Base-by-base conservation (phyloP, 2,329 filamentous ascomycete species). In the Aspergillus sp. region DNA sequence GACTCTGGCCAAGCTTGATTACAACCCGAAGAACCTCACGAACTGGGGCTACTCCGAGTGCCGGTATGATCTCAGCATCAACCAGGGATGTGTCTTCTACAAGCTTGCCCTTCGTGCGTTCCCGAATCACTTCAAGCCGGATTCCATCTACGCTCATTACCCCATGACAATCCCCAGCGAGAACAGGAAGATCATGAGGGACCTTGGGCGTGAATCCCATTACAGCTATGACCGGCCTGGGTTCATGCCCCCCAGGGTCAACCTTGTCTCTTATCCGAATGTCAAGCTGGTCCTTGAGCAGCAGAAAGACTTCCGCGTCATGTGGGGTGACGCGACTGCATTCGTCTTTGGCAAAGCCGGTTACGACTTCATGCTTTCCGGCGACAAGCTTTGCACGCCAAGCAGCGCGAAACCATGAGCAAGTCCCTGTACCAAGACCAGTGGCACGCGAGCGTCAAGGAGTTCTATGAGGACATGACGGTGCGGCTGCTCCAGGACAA, bases 41-140 rank as follows among this genome's bases (percentile, higher is more conserved):
- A 86, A 85, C 60, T 93, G 84, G 84, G 85, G 85, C 13, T 89
- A 75, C 63, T 75, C 76, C 34, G 80, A 86, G 52, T 80, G 74
- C 3, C 70, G 82, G 13, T 84, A 80, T 35, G 82, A 93, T 45
- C 61, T 78, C 14, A 75, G 72, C 37, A 61, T 89, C 43, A 82
- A 91, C 58, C 79, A 91, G 51, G 85, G 86, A 29, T 86, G 81
- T 45, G 75, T 86, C 8, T 83, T 89, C 59, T 86, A 88, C 67
- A 93, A 91, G 65, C 70, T 93, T 22, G 80, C 88, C 53, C 66
- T 84, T 22, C 74, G 80, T 4, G 82, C 83, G 0, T 86, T 93
- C 67, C 86, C 85, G 1, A 71, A 82, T 43, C 80, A 86, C 61
- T 89, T 88, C 69, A 75, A 74, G 52, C 61, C 69, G 13, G 79